phyloP scores from a whole-genome alignment of 2,329 filamentous ascomycete genomes.

The Ophiostoma quercus region DNA sequence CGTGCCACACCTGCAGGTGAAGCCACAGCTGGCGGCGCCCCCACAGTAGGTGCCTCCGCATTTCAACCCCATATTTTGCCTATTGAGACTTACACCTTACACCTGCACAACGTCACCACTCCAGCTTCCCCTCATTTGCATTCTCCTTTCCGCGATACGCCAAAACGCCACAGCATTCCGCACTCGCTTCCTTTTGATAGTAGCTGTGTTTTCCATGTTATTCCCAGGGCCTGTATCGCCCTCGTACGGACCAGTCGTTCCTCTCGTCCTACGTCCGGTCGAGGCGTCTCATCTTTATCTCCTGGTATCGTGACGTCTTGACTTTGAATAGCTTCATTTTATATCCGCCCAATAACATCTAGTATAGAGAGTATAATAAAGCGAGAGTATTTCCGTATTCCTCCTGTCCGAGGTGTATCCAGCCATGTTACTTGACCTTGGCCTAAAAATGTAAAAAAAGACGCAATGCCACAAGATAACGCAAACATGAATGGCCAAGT shows the following conservation, averaged over 20 bases:
- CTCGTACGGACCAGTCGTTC: not conserved
- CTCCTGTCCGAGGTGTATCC: not conserved
- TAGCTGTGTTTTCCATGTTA: not conserved
- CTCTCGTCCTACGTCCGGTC: slow-evolving; percentile 2
- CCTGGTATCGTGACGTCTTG: too few species aligned
- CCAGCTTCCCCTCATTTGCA: slow-evolving; percentile 4
- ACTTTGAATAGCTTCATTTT: not conserved
- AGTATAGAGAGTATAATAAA: too few species aligned
- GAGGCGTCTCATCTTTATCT: not conserved
- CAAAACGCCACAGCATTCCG: not conserved
- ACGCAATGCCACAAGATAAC: too few species aligned
- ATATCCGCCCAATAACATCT: too few species aligned
- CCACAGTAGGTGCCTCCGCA: not conserved
- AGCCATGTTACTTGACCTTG: not conserved
- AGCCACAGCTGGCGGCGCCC: not conserved
- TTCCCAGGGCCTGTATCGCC: not conserved
- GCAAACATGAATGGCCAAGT: not conserved
- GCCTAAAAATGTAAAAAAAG: not conserved
- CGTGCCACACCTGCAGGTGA: not conserved
- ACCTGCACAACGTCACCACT: not conserved
- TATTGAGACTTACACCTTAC: not conserved
- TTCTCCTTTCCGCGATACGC: slow-evolving; percentile 1
- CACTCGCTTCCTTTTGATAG: not conserved
- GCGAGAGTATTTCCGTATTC: not conserved
- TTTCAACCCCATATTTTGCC: not conserved